Evolutionary conservation across 2,329 filamentous ascomycete genomes (phyloP).

Genomic region (Fusarium virguliforme): DNA sequence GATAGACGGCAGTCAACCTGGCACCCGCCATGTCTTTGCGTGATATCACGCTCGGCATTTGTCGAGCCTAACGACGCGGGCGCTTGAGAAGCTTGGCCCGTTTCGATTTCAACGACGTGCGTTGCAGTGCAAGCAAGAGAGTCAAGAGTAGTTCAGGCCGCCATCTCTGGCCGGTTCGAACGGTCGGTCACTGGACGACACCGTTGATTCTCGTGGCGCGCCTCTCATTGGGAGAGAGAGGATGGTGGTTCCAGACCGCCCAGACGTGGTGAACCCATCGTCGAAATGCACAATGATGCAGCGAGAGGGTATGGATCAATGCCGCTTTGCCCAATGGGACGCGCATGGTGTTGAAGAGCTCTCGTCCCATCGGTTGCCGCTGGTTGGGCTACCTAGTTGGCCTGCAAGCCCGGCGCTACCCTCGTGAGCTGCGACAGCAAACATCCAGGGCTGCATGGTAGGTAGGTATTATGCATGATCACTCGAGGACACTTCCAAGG

Average conservation of each 20-base stretch:
- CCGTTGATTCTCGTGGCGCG: slow-evolving; percentile 12
- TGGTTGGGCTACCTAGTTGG: slow-evolving; percentile 33
- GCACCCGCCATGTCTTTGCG: slow-evolving; percentile 15
- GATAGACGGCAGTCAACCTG: slow-evolving; percentile 27
- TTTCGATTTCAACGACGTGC: slow-evolving; percentile 10
- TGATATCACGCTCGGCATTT: slow-evolving; percentile 25
- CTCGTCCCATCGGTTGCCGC: slow-evolving; percentile 30
- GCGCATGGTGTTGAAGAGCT: slow-evolving; percentile 9
- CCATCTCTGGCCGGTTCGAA: slow-evolving; percentile 14
- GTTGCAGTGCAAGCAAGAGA: neutral
- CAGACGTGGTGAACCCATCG: slow-evolving; percentile 22
- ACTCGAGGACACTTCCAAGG: slow-evolving; percentile 34
- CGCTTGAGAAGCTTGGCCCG: neutral
- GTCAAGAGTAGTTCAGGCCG: slow-evolving; percentile 10
- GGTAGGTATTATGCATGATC: slow-evolving; percentile 37
- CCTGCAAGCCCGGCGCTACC: slow-evolving; percentile 32
- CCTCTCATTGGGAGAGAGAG: slow-evolving; percentile 15
- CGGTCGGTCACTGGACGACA: slow-evolving; percentile 20
- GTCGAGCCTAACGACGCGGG: slow-evolving; percentile 10
- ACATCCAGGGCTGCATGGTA: slow-evolving; percentile 15
- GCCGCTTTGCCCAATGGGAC: slow-evolving; percentile 35
- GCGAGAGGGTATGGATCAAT: slow-evolving; percentile 35
- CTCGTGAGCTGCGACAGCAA: slow-evolving; percentile 45
- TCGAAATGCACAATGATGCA: slow-evolving; percentile 21
- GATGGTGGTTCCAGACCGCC: slow-evolving; percentile 34